Percentiles rank a stretch among this genome's conserved stretches.
Conservation (phyloP, 345 rosid genomes). For the Citrus australasica region DNA sequence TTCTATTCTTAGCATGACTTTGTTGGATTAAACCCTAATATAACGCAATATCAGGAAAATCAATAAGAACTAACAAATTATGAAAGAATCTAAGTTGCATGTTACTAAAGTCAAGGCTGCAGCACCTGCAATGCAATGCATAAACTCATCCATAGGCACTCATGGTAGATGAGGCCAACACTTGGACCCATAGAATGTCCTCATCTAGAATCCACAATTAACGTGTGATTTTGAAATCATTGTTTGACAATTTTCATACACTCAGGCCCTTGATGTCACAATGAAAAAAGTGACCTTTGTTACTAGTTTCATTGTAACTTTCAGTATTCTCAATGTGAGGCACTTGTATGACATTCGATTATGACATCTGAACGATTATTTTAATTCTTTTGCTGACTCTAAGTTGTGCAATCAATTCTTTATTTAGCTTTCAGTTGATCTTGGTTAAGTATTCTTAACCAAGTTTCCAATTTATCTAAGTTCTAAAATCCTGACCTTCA, state of each 20-base stretch:
- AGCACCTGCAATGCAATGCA: background rate
- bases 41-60: background rate
- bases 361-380: background rate
- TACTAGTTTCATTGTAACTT: background rate
- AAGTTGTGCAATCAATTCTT: background rate
- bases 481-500: background rate
- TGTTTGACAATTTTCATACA: background rate
- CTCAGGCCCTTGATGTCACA: too few species aligned
- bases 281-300: background rate
- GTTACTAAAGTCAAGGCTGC: background rate
- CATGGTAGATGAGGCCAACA: background rate
- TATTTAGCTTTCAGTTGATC: background rate
- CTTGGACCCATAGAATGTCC: background rate
- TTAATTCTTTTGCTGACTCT: background rate
- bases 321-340: background rate
- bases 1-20: background rate
- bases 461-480: background rate
- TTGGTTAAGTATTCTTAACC: background rate
- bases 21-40: too few species aligned
- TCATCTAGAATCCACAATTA: background rate
- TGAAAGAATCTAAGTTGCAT: background rate
- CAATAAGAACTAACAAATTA: background rate
- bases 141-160: background rate
- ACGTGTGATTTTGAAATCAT: background rate
- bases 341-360: background rate